Base-by-base conservation (phyloP, 768 basidiomycete species). In the Kwoniella dendrophila region DNA sequence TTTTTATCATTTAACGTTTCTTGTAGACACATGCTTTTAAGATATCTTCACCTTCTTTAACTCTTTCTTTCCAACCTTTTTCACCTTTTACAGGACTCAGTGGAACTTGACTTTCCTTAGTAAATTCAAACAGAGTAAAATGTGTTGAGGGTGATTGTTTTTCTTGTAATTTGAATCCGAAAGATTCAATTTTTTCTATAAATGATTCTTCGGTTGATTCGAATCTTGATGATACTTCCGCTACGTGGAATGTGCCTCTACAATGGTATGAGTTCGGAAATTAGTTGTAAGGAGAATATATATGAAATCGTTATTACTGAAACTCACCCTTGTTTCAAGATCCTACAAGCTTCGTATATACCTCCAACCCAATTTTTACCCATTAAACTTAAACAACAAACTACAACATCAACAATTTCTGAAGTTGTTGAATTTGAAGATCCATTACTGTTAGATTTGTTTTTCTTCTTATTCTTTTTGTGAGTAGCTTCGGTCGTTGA, bases 331-430 rank as follows among this genome's bases (percentile, higher is more conserved):
- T 84, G 79, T 77, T 87, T 89, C 38, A 98, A 82, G 40, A 98
- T 85, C 67, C 96, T 83, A 86, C 90, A 90, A 7, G 90, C 89
- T 77, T 99, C 94, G 27, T 88, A 83, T 27, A 98, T 84, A 70
- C 91, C 91, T 45, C 83, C 83, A n/a, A 90, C 85, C 96, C 96
- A 99, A 75, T 99, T 97, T 16, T 87, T 89, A 32, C 90, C 90
- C 96, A 99, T 99, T 65, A 99, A 82, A 73, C 94, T 97, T 67
- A 99, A 83, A 24, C 94, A 90, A 76, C 92, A 98, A 24, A 98
- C 88, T 6, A 86, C 92, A 5, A 92, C 87, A 75, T 99, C 94
- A 1, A 92, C 90, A 2, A 98, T 78, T 66, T 90, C 88, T 0
- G 86, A 91, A 53, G 84, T 83, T 29, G 84, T 86, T 50, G n/a